These are phyloP conservation scores for Orbilia quercus DNA, from an alignment of 2,329 filamentous ascomycete genomes.

Conservation along the genomic window DNA sequence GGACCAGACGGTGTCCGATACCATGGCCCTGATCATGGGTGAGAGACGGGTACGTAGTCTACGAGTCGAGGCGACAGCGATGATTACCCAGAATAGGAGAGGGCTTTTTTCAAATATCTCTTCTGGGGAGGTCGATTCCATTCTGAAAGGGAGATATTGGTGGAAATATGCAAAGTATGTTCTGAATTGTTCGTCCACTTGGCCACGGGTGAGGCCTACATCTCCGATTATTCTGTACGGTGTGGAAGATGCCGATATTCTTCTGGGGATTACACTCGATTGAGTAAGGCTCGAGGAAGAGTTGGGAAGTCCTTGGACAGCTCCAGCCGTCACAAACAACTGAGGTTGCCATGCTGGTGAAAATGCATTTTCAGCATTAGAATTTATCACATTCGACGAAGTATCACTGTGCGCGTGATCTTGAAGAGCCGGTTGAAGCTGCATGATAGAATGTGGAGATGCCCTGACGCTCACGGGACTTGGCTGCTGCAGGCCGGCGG, in stretches of 20 bases:
- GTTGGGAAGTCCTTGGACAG: slow-evolving; percentile 3
- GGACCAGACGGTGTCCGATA: slow-evolving; percentile 12
- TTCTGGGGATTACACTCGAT: background rate
- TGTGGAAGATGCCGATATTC: slow-evolving; percentile 13
- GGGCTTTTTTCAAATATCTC: slow-evolving; percentile 27
- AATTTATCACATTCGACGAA: slow-evolving; percentile 15
- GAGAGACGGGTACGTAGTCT: slow-evolving; percentile 17
- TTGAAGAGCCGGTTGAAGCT: slow-evolving; percentile 25
- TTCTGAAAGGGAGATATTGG: slow-evolving; percentile 37
- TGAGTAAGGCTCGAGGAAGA: slow-evolving; percentile 1
- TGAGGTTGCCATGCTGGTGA: slow-evolving; percentile 23
- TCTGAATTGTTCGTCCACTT: slow-evolving; percentile 39
- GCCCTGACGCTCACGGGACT: slow-evolving; percentile 33
- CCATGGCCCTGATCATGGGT: slow-evolving; percentile 31
- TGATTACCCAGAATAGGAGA: slow-evolving; percentile 34
- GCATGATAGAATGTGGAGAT: slow-evolving; percentile 29
- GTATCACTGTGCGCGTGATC: slow-evolving; percentile 19
- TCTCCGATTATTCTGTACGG: slow-evolving; percentile 38
- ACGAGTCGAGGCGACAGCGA: slow-evolving; percentile 28
- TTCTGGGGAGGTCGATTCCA: slow-evolving; percentile 24
- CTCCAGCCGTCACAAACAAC: slow-evolving; percentile 4
- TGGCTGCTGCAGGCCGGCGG: slow-evolving; percentile 17
- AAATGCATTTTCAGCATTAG: slow-evolving; percentile 17
- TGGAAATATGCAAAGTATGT: slow-evolving; percentile 35
- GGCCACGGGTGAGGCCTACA: slow-evolving; percentile 34